Conservation (phyloP, 805 yeast genomes). For the Cyberlindnera mississippiensis region DNA sequence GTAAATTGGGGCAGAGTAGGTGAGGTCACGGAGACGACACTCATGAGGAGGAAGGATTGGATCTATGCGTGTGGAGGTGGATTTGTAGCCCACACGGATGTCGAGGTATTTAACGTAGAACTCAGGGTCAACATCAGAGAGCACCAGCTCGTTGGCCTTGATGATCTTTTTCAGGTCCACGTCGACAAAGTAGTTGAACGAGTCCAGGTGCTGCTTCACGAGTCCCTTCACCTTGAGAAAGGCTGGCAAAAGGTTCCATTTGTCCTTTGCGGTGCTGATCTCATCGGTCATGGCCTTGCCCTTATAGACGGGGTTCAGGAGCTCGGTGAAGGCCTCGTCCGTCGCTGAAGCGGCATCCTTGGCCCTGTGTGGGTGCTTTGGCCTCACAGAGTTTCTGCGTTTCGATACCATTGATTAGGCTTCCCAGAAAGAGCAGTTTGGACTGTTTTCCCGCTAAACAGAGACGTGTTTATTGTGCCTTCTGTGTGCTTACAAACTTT, state of each 20-base stretch:
- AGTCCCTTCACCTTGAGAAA: slow-evolving; percentile 92
- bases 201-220: slow-evolving; percentile 95
- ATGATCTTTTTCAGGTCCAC: slow-evolving; percentile 90
- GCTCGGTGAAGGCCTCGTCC: slow-evolving; percentile 69
- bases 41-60: slow-evolving; percentile 85
- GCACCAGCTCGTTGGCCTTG: slow-evolving; percentile 80
- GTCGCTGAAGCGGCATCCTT: slow-evolving; percentile 22
- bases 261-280: slow-evolving; percentile 87
- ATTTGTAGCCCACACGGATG: slow-evolving; percentile 82
- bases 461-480: background rate
- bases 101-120: slow-evolving; percentile 90
- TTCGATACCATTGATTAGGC: slow-evolving; percentile 27
- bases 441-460: too few relatives aligned
- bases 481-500: slow-evolving; percentile 12
- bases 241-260: slow-evolving; percentile 96
- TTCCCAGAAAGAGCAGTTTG: too few relatives aligned
- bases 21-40: slow-evolving; percentile 89
- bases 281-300: slow-evolving; percentile 88
- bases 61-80: slow-evolving; percentile 51
- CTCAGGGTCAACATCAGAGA: slow-evolving; percentile 96
- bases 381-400: slow-evolving; percentile 22
- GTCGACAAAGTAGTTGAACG: slow-evolving; percentile 96
- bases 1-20: slow-evolving; percentile 91
- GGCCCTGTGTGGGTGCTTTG: background rate
- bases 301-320: slow-evolving; percentile 74